Base-by-base conservation (phyloP, 352 stramenopile species). In the Globisporangium mamillatum region DNA sequence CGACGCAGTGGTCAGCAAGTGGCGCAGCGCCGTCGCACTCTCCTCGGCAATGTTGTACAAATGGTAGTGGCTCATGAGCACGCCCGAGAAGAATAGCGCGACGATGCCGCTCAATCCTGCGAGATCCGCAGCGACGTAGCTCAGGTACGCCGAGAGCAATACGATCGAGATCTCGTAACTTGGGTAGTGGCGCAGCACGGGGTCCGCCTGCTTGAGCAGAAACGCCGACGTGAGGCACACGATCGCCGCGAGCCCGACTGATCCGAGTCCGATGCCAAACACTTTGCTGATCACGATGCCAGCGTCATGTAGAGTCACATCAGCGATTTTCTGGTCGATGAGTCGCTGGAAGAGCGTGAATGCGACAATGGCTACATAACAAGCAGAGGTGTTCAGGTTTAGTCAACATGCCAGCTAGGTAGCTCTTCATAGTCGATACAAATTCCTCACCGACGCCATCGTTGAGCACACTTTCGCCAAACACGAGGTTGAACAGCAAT, bases 391-490 rank as follows among this genome's bases (percentile, higher is more conserved):
- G 14, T 29, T 56, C 20, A 34, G 4, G 34, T 1, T 60, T 25
- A 60, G 18, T 16, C 8, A 60, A 27, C n/a, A 32, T 36, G 22
- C 4, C 29, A 52, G 34, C n/a, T 22, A 41, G 70, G 59, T 0
- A 58, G 20, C 65, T 14, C 10, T 64, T 0, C 48, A 60, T 57
- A 10, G 63, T 12, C 58, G 56, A 79, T 74, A n/a, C 71, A 71
- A 55, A 32, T 32, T 75, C 92, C 63, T 84, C 78, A 79, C 84
- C 88, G 34, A 98, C 90, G 60, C 92, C 94, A 69, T 99, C 96
- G 67, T 98, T 99, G 4, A 99, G 81, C 71, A 98, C 93, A 63
- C 86, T 97, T 76, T 99, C 96, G 44, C 96, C 96, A 77, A 98
- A 99, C 0, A 98, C 92, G 56, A 99, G 80, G 71, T 98, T 98